phyloP scores from a whole-genome alignment of 345 rosid species.

The Stellera chamaejasme region DNA sequence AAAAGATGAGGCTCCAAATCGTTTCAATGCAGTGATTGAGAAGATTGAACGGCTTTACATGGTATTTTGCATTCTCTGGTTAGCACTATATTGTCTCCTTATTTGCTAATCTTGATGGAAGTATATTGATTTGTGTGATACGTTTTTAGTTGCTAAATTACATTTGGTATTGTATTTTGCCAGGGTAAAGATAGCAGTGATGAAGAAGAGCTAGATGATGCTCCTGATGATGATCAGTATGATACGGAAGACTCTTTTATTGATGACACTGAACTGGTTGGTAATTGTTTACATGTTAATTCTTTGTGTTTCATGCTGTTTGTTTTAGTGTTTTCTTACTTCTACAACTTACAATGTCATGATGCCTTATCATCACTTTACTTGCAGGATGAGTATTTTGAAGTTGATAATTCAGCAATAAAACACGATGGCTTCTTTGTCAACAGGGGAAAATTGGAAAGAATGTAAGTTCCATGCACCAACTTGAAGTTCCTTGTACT shows the following conservation, averaged over 20 bases:
- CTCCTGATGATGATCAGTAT: constrained; percentile 88
- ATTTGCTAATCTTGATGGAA: not conserved
- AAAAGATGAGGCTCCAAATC: constrained; percentile 58
- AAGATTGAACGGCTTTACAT: constrained; percentile 94
- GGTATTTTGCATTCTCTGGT: constrained; percentile 27
- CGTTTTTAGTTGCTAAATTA: constrained; percentile 9
- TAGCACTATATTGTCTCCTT: not conserved
- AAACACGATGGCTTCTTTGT: constrained; percentile 91
- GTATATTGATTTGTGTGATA: not conserved
- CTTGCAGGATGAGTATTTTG: constrained; percentile 94
- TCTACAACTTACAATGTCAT: not conserved
- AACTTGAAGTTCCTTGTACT: too few relatives aligned
- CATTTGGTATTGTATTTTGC: constrained; percentile 13
- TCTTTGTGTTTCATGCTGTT: not conserved
- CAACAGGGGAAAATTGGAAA: constrained; percentile 83
- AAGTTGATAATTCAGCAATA: constrained; percentile 84
- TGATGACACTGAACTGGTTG: constrained; percentile 89
- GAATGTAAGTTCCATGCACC: constrained; percentile 44
- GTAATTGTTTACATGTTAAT: constrained; percentile 17
- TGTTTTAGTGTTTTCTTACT: not conserved
- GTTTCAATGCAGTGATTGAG: constrained; percentile 85
- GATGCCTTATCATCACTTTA: constrained; percentile 8
- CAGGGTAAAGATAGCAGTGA: constrained; percentile 97
- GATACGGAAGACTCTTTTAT: constrained; percentile 97
- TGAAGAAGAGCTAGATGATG: constrained; percentile 75